Conservation (phyloP, 1,139 yeast genomes). For the Candida neerlandica region DNA sequence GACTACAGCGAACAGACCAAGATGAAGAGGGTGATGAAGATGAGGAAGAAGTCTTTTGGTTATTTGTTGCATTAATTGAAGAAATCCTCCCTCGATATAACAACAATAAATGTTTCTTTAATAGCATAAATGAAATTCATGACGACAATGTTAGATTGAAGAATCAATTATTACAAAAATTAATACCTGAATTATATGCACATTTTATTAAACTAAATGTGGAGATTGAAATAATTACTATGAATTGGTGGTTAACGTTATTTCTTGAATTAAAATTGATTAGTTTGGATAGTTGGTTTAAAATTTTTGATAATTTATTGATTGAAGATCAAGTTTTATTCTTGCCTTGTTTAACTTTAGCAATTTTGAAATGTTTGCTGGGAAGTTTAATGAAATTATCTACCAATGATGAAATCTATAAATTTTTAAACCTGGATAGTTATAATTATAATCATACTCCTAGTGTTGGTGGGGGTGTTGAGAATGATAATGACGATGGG, state of each 20-base stretch:
- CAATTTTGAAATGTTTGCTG: slow-evolving; percentile 14
- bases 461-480: neutral
- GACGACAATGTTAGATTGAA: slow-evolving; percentile 38
- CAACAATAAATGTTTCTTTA: slow-evolving; percentile 19
- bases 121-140: slow-evolving; percentile 43
- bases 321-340: slow-evolving; percentile 10
- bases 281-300: slow-evolving; percentile 55
- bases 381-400: slow-evolving; percentile 4
- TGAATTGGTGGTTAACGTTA: slow-evolving; percentile 62
- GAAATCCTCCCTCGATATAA: slow-evolving; percentile 51
- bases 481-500: slow-evolving; percentile 5
- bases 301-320: slow-evolving; percentile 54
- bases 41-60: slow-evolving; percentile 64
- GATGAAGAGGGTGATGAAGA: slow-evolving; percentile 5
- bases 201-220: slow-evolving; percentile 43
- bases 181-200: slow-evolving; percentile 39
- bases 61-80: slow-evolving; percentile 52
- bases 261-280: slow-evolving; percentile 51
- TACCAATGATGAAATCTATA: slow-evolving; percentile 12
- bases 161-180: slow-evolving; percentile 15
- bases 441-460: neutral
- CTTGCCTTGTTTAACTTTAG: slow-evolving; percentile 13
- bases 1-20: slow-evolving; percentile 10
- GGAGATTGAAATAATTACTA: slow-evolving; percentile 54
- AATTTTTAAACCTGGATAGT: slow-evolving; percentile 6